Evolutionary conservation across 768 basidiomycete species (phyloP).

Genomic region (Podaxis sp.): DNA sequence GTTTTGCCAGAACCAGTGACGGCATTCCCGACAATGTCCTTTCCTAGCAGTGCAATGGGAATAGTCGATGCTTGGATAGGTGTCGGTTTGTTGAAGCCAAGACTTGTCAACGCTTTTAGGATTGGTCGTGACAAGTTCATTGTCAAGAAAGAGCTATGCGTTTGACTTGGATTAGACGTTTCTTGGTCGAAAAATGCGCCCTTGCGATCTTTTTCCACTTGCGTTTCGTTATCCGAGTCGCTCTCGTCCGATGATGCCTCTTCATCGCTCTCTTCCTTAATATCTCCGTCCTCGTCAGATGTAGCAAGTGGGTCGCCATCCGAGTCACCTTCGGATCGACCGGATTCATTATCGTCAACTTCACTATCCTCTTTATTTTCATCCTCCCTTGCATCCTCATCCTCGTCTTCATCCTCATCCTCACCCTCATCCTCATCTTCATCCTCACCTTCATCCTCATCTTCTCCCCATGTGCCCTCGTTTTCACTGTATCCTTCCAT

Average conservation of each 20-base stretch:
- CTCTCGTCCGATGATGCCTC: slow-evolving; percentile 27
- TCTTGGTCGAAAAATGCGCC: slow-evolving; percentile 84
- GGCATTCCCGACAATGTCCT: slow-evolving; percentile 94
- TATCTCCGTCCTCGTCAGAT: slow-evolving; percentile 7
- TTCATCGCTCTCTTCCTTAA: slow-evolving; percentile 33
- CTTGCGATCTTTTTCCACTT: slow-evolving; percentile 74
- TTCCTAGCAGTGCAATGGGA: slow-evolving; percentile 90
- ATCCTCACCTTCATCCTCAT: slow-evolving; percentile 29
- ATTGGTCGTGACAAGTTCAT: slow-evolving; percentile 97
- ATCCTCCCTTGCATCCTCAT: slow-evolving; percentile 6
- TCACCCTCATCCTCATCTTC: slow-evolving; percentile 21
- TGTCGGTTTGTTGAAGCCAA: slow-evolving; percentile 83
- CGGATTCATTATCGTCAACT: slow-evolving; percentile 16
- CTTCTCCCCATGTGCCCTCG: slow-evolving; percentile 34
- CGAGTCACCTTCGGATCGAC: slow-evolving; percentile 24
- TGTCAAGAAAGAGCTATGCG: slow-evolving; percentile 80
- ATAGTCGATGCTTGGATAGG: slow-evolving; percentile 96
- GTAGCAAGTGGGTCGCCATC: slow-evolving; percentile 20
- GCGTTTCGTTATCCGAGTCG: slow-evolving; percentile 51
- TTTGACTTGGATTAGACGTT: slow-evolving; percentile 38
- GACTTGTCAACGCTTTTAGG: slow-evolving; percentile 82
- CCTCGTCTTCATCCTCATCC: slow-evolving; percentile 25
- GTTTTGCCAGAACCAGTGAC: slow-evolving; percentile 99
- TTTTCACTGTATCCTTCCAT: slow-evolving; percentile 34
- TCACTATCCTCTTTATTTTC: slow-evolving; percentile 30